Conservation (phyloP, 2,329 filamentous ascomycete species). For the Aspergillus sp. region DNA sequence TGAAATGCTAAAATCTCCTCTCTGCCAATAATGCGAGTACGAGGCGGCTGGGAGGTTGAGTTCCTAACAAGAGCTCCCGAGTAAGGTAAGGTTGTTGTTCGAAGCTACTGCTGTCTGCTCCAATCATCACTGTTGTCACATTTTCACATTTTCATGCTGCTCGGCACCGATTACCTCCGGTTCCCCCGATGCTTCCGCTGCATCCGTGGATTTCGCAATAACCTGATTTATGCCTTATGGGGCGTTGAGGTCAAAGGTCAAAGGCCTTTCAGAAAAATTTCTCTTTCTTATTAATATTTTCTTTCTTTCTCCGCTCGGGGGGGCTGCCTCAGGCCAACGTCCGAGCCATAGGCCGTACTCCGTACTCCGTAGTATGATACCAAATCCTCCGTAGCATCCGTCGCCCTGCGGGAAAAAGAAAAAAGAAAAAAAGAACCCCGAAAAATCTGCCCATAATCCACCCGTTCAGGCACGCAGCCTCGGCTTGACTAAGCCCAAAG, state of each 20-base stretch:
- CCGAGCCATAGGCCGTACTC: background rate
- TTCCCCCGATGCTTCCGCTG: constrained; percentile 26
- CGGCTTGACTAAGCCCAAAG: constrained; percentile 3
- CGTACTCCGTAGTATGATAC: too few relatives aligned
- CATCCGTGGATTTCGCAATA: constrained; percentile 20
- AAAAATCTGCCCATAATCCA: background rate
- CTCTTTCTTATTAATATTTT: too few relatives aligned
- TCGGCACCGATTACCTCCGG: constrained; percentile 16
- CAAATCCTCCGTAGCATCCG: background rate
- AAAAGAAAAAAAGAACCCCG: background rate
- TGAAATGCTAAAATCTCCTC: background rate
- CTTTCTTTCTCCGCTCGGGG: background rate
- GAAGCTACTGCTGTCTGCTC: background rate
- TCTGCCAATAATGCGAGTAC: background rate
- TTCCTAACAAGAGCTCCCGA: too few relatives aligned
- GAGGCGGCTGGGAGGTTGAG: too few relatives aligned
- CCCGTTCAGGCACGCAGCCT: constrained; percentile 6
- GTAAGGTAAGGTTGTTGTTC: background rate
- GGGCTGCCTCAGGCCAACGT: background rate
- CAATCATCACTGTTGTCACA: constrained; percentile 3
- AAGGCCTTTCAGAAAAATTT: background rate
- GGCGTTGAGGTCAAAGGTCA: background rate
- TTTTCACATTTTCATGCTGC: constrained; percentile 5
- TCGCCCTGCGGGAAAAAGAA: background rate
- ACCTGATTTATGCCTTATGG: background rate